phyloP scores from a whole-genome alignment of 2,329 filamentous ascomycete genomes.

The Penicillium decumbens region DNA sequence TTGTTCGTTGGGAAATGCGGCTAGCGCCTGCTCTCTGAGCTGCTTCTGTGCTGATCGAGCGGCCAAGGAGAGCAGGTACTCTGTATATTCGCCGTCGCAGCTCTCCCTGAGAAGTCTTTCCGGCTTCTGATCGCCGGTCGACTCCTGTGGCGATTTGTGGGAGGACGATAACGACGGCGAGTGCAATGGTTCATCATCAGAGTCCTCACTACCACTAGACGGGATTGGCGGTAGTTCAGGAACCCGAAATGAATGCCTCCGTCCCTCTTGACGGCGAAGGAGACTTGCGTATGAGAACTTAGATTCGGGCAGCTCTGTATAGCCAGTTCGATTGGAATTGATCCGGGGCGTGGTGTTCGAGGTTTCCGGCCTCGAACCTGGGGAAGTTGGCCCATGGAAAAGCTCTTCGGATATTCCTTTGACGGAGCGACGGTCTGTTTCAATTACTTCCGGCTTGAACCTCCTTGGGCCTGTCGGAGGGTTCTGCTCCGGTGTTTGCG shows the following conservation, averaged over 20 bases:
- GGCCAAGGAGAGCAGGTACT: slow-evolving; percentile 73
- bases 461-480: slow-evolving; percentile 17
- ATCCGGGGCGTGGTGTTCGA: slow-evolving; percentile 11
- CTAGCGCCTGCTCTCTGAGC: slow-evolving; percentile 60
- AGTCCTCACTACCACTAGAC: slow-evolving; percentile 55
- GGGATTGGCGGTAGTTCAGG: slow-evolving; percentile 59
- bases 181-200: slow-evolving; percentile 30
- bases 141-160: slow-evolving; percentile 25
- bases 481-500: slow-evolving; percentile 31
- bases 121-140: slow-evolving; percentile 31
- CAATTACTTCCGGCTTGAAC: slow-evolving; percentile 33
- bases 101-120: slow-evolving; percentile 46
- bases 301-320: slow-evolving; percentile 53
- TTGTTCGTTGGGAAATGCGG: slow-evolving; percentile 49
- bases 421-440: slow-evolving; percentile 30
- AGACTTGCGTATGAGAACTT: slow-evolving; percentile 44
- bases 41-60: slow-evolving; percentile 75
- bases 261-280: slow-evolving; percentile 34
- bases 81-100: slow-evolving; percentile 69
- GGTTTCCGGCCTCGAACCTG: not conserved
- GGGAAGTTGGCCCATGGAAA: slow-evolving; percentile 32
- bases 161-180: slow-evolving; percentile 45
- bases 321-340: slow-evolving; percentile 42
- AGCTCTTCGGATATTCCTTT: slow-evolving; percentile 29
- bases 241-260: slow-evolving; percentile 56